Percentiles rank a stretch among this genome's conserved stretches.
Evolutionary conservation across 768 basidiomycete genomes (phyloP).

Genomic region (Suillus placidus): DNA sequence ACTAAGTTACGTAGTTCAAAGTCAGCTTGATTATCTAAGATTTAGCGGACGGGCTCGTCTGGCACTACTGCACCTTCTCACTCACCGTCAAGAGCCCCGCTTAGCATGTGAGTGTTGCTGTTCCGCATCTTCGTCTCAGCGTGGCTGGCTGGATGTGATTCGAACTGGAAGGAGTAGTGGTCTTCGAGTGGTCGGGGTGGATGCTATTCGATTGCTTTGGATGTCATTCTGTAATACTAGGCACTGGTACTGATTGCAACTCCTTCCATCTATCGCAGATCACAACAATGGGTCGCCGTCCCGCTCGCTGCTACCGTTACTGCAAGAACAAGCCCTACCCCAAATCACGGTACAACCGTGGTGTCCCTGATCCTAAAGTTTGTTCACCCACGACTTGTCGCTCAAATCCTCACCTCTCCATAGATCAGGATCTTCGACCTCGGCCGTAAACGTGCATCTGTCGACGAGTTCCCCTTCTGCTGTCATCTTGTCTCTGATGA

Average conservation of each 20-base stretch:
- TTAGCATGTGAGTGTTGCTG: neutral
- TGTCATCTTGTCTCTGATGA: slow-evolving; percentile 97
- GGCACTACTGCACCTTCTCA: neutral
- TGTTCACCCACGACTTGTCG: slow-evolving; percentile 17
- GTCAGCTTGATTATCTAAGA: slow-evolving; percentile 7
- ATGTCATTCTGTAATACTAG: neutral
- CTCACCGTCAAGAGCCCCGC: slow-evolving; percentile 4
- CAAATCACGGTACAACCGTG: slow-evolving; percentile 96
- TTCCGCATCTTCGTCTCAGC: neutral
- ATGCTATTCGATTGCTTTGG: slow-evolving; percentile 1
- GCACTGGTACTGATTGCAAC: neutral
- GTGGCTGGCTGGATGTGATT: neutral
- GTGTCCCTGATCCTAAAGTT: slow-evolving; percentile 96
- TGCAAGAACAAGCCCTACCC: slow-evolving; percentile 99
- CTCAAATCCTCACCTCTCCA: neutral
- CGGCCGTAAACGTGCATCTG: slow-evolving; percentile 93
- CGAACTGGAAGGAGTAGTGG: neutral
- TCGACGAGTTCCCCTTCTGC: slow-evolving; percentile 99
- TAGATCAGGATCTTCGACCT: slow-evolving; percentile 98
- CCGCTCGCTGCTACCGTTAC: slow-evolving; percentile 98
- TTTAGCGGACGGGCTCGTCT: neutral
- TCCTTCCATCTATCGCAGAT: neutral
- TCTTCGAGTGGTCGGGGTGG: neutral
- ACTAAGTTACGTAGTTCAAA: neutral
- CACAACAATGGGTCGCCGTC: slow-evolving; percentile 90